phyloP scores from a whole-genome alignment of 169 alveolate genomes.

The Amoebophrya sp. region DNA sequence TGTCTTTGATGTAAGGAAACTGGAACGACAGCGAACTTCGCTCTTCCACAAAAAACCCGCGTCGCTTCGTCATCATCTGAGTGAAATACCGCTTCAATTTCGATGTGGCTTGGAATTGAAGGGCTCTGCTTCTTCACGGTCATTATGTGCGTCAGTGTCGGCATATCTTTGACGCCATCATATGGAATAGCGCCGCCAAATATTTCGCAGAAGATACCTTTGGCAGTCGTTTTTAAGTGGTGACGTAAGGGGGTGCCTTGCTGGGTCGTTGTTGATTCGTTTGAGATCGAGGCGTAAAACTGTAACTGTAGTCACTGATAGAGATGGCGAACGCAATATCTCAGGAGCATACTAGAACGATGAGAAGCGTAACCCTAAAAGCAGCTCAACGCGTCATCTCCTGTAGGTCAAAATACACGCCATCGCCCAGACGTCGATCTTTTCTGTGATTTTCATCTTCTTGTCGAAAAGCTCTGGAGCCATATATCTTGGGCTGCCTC shows the following conservation, averaged over 20 bases:
- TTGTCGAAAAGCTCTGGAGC: slow-evolving; percentile 35
- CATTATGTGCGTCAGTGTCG: background rate
- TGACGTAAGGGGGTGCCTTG: background rate
- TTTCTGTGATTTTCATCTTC: background rate
- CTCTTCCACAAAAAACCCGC: too few species aligned
- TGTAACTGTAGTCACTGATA: background rate
- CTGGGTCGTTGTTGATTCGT: background rate
- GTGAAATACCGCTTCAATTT: background rate
- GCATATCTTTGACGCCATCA: background rate
- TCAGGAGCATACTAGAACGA: background rate
- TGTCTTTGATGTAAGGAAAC: too few species aligned
- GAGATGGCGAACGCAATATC: background rate
- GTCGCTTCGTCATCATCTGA: too few species aligned
- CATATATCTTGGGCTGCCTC: slow-evolving; percentile 28
- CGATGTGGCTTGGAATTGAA: background rate
- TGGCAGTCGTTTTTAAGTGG: too few species aligned
- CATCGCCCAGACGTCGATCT: background rate
- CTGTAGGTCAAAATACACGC: background rate
- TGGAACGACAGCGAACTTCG: too few species aligned
- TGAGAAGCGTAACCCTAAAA: background rate
- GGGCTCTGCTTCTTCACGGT: background rate
- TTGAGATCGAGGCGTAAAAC: background rate
- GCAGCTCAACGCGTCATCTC: background rate
- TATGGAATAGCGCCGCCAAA: background rate
- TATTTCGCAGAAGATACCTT: background rate